These are phyloP conservation scores for Dryas alaskensis DNA, from an alignment of 306 rosid genomes.

Conservation along the genomic window DNA sequence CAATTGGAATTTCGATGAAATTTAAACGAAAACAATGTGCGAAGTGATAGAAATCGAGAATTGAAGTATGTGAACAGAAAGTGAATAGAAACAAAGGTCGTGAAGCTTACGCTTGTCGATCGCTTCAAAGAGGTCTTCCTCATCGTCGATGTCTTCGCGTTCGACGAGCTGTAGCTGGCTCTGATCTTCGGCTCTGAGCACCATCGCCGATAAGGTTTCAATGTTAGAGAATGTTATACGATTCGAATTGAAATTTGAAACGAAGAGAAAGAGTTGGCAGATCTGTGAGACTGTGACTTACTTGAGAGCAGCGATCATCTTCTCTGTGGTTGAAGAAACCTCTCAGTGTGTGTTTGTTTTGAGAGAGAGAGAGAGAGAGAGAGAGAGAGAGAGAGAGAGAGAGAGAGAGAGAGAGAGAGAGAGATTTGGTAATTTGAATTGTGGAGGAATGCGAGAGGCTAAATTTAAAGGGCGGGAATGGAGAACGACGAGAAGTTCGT, in stretches of 20 bases:
- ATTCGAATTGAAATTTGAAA: constrained; percentile 21
- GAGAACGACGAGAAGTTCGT: constrained; percentile 12
- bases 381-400: too few species aligned
- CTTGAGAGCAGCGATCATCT: constrained; percentile 80
- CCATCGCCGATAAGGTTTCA: constrained; percentile 17
- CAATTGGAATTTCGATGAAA: neutral
- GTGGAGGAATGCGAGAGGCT: neutral
- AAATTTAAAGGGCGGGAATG: constrained; percentile 52
- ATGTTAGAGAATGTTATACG: neutral
- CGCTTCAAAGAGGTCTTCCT: constrained; percentile 89
- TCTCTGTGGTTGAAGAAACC: constrained; percentile 20
- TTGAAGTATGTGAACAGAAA: neutral
- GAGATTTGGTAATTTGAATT: constrained; percentile 12
- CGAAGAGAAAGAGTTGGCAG: constrained; percentile 19
- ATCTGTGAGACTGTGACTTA: constrained; percentile 31
- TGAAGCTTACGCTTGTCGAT: constrained; percentile 71
- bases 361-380: constrained; percentile 12
- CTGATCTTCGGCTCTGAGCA: constrained; percentile 73
- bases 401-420: neutral
- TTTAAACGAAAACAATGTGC: neutral
- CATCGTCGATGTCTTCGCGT: constrained; percentile 81
- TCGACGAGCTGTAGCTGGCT: constrained; percentile 87
- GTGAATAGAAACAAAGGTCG: neutral
- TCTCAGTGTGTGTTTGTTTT: constrained; percentile 1
- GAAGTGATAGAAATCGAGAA: neutral